These are phyloP conservation scores for Rubia occidens DNA, from an alignment of 305 asterid genomes.

Conservation along the genomic window DNA sequence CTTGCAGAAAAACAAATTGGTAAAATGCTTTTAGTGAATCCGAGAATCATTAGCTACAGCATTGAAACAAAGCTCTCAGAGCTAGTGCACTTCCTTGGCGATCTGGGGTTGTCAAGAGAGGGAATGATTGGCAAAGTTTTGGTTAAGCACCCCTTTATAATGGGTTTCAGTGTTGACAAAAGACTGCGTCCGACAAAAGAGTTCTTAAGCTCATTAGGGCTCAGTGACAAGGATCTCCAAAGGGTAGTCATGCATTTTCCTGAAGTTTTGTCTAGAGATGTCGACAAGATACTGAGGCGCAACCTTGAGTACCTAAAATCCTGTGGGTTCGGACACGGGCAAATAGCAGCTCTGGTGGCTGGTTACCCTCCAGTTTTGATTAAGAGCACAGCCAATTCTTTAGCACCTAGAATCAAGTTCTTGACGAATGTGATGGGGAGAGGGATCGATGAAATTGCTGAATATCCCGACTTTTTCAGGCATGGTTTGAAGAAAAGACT, in stretches of 20 bases:
- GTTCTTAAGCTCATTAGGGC: conserved; percentile 64
- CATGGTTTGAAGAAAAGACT: conserved; percentile 79
- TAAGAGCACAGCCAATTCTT: conserved; percentile 63
- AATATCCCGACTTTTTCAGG: conserved; percentile 75
- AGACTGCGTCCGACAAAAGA: conserved; percentile 66
- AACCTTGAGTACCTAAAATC: conserved; percentile 52
- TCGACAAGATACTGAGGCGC: conserved; percentile 56
- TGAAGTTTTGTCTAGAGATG: conserved; percentile 80
- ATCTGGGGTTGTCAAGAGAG: conserved; percentile 55
- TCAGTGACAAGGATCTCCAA: conserved; percentile 54
- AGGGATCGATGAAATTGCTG: conserved; percentile 56
- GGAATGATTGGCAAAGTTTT: conserved; percentile 67
- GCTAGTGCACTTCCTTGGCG: conserved; percentile 65
- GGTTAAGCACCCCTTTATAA: conserved; percentile 66
- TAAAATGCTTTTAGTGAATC: conserved; percentile 72
- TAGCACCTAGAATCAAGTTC: conserved; percentile 79
- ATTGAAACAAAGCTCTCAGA: conserved; percentile 70
- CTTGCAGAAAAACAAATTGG: conserved; percentile 75
- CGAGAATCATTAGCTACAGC: conserved; percentile 92
- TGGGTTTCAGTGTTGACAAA: conserved; percentile 82
- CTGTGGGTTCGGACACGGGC: conserved; percentile 50
- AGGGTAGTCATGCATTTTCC: conserved; percentile 57
- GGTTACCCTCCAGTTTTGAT: conserved; percentile 86
- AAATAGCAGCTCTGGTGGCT: conserved; percentile 57
- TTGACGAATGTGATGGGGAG: conserved; percentile 79